Base-by-base conservation (phyloP, 305 asterid genomes). In the Coffea humblotiana region DNA sequence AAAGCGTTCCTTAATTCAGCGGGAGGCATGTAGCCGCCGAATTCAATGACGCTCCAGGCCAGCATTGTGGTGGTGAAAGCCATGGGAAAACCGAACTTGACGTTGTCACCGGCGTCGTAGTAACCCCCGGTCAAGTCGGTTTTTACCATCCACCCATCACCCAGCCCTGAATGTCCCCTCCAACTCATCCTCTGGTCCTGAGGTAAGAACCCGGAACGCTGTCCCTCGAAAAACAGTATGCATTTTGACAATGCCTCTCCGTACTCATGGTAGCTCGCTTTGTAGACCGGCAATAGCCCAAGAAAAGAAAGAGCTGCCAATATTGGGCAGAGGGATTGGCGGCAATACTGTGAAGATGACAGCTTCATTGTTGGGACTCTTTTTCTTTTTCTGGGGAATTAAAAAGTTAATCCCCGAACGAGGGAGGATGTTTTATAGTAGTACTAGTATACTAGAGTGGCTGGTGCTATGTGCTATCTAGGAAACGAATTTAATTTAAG, bases 51-150 rank as follows among this genome's bases (percentile, higher is more conserved):
- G 78, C 99, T 91, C 98, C 99, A 95, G 27, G 99, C 85, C 85
- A 95, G 87, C 96, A 95, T 88, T 61, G 99, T 95, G 81, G 97
- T 87, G 58, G 98, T 91, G 88, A 93, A 95, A 8, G 99, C 97
- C 99, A 95, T 95, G 61, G 99, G 99, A 48, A 95, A 95, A 78
- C 88, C 87, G 77, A 93, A 95, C 89, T 95, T 95, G 4, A 95
- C 88, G 76, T 95, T 95, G 65, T 95, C 99, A 2, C 99, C 99
- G 78, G 99, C 98, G 82, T 95, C 99, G 76, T 93, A 93, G 67
- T 95, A 95, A 0, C 99, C 98, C 8, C 98, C 99, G 71, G 97
- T 91, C 72, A 95, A 77, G 85, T 95, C 97, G 18, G 82, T 67
- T 40, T 83, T 58, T 45, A 76, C 91, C 78, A 73, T 77, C 91